Evolutionary conservation across 805 yeast genomes (phyloP).

Genomic region (Saturnispora dispora): DNA sequence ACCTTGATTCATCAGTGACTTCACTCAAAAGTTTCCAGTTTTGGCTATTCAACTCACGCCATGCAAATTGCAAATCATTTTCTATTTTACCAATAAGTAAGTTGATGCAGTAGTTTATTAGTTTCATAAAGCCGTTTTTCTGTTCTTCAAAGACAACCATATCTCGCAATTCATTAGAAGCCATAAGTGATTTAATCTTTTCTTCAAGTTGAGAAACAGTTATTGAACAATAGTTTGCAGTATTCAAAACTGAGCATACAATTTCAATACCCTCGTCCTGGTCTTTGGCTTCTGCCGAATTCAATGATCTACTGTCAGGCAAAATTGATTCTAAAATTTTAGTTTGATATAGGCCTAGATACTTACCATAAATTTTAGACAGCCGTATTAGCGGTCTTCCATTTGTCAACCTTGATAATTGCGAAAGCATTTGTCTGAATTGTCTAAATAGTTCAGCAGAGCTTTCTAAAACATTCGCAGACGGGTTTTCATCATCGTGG

Average conservation of each 20-base stretch:
- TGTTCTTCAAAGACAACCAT: conserved; percentile 46
- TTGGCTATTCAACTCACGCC: conserved; percentile 75
- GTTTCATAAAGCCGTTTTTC: conserved; percentile 46
- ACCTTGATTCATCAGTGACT: conserved; percentile 68
- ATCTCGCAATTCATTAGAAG: conserved; percentile 27
- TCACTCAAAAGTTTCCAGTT: conserved; percentile 61
- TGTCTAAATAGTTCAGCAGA: conserved; percentile 79
- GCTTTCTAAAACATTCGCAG: conserved; percentile 60
- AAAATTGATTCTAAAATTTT: conserved; percentile 42
- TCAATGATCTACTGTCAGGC: conserved; percentile 29
- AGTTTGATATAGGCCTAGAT: conserved; percentile 50
- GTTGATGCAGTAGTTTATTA: conserved; percentile 50
- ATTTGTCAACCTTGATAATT: conserved; percentile 51
- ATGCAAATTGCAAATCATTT: conserved; percentile 53
- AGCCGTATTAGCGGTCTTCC: conserved; percentile 44
- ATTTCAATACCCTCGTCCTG: conserved; percentile 56
- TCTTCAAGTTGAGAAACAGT: conserved; percentile 74
- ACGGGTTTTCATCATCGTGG: conserved; percentile 14
- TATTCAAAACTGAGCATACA: conserved; percentile 66
- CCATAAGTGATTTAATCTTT: conserved; percentile 35
- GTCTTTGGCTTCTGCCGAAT: conserved; percentile 26
- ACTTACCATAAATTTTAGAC: conserved; percentile 51
- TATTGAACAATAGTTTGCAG: conserved; percentile 80
- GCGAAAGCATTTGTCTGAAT: conserved; percentile 65
- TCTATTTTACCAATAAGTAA: conserved; percentile 50